Conservation (phyloP, 2,329 filamentous ascomycete genomes). For the Clarireedia monteithiana region DNA sequence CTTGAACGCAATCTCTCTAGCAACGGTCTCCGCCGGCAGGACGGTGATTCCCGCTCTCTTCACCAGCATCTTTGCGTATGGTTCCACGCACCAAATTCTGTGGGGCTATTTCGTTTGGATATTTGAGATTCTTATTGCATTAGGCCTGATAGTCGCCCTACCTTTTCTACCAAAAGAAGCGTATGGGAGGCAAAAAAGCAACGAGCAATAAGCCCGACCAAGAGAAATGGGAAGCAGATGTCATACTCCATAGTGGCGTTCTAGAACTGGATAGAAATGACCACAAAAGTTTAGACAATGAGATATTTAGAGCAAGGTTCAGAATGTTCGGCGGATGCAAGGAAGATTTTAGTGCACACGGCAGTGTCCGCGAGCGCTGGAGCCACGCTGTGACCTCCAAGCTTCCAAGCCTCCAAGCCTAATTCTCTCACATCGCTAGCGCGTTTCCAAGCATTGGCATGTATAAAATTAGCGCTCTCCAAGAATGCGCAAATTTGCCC, state of each 20-base stretch:
- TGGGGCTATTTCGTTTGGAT: conserved; percentile 60
- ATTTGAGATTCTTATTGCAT: conserved; percentile 38
- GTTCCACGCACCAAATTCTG: conserved; percentile 53
- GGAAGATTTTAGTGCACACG: too few relatives aligned
- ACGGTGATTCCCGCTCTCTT: conserved; percentile 60
- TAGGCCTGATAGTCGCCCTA: conserved; percentile 26
- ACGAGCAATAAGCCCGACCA: background rate
- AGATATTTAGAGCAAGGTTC: too few relatives aligned
- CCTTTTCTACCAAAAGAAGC: conserved; percentile 31
- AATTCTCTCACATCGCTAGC: too few relatives aligned
- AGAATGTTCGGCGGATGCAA: too few relatives aligned
- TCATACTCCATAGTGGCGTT: background rate
- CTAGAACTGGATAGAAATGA: background rate
- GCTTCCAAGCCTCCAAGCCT: too few relatives aligned
- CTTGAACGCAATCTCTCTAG: conserved; percentile 62
- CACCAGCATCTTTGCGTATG: conserved; percentile 59
- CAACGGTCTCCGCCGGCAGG: conserved; percentile 51
- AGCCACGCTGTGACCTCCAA: too few relatives aligned
- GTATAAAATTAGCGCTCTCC: too few relatives aligned
- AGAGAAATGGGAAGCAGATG: background rate
- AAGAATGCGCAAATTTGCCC: too few relatives aligned
- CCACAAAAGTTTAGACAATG: too few relatives aligned
- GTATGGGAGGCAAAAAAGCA: conserved; percentile 11
- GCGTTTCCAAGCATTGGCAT: too few relatives aligned
- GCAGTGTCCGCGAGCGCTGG: too few relatives aligned